Base-by-base conservation (phyloP, 306 rosid genomes). In the Alnus glutinosa region DNA sequence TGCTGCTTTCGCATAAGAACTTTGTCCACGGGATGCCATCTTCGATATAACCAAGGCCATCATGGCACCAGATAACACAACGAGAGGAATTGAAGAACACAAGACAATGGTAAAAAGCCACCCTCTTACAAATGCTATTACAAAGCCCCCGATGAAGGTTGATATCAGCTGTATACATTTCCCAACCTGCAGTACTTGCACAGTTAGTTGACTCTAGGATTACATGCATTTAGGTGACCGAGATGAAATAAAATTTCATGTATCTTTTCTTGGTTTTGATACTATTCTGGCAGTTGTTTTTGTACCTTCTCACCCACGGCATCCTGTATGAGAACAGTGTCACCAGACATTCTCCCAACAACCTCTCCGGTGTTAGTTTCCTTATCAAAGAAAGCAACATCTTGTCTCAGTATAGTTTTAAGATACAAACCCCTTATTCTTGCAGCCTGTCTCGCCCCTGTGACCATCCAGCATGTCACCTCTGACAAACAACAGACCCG, bases 221-320 rank as follows among this genome's bases (percentile, higher is more conserved):
- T 34, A 34, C 37, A n/a, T n/a, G n/a, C n/a, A 34, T 42, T 42
- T 42, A 42, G 46, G 46, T 42, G 46, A 42, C 4, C 4, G 4
- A 42, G 46, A 42, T 42, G 4, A 42, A 42, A 42, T 42, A 42
- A 42, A 42, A 42, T 42, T 4, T 42, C 7, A 7, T 4, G 46
- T 0, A 42, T 4, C 46, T 42, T 42, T 5, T 42, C 46, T 58
- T 11, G 3, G 15, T n/a, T n/a, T 19, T n/a, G 18, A 47, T 28
- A 28, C 36, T 16, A 48, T 28, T 30, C 9, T 13, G n/a, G 76
- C 62, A 32, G 9, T 3, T 37, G 2, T 1, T 54, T 36, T 19
- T 4, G 30, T 48, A 81, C 85, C 78, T 81, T 81, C 58, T 81
- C 85, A 6, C 85, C 85, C 85, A 81, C 62, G 36, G 85, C 85